A percentile compares a stretch with the other conserved stretches of the same genome.
phyloP scores from a whole-genome alignment of 768 basidiomycete species.

The Pulveroboletus frians region DNA sequence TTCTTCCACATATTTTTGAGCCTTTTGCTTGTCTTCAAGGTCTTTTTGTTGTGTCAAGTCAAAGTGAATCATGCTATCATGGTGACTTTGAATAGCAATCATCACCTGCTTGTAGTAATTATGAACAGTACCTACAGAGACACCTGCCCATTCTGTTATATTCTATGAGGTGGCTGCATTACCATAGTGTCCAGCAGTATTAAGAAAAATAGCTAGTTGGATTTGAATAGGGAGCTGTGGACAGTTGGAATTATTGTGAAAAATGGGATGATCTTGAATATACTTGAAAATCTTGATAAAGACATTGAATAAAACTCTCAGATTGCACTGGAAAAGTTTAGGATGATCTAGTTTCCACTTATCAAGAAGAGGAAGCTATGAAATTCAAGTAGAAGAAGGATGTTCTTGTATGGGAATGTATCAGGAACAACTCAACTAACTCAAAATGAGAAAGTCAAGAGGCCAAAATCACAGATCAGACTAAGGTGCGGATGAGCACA shows the following conservation, averaged over 20 bases:
- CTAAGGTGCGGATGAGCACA: too few relatives aligned
- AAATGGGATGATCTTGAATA: not conserved
- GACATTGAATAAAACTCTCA: not conserved
- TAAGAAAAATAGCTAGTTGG: too few relatives aligned
- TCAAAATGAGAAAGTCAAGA: too few relatives aligned
- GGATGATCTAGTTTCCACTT: not conserved
- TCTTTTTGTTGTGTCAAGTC: not conserved
- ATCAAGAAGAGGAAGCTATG: not conserved
- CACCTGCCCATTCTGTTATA: slow-evolving; percentile 18
- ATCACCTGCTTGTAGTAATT: slow-evolving; percentile 17
- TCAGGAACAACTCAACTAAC: too few relatives aligned
- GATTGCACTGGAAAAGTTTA: not conserved
- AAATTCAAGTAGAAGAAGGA: not conserved
- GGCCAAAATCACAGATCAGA: too few relatives aligned
- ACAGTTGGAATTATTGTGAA: not conserved
- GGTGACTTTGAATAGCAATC: slow-evolving; percentile 9
- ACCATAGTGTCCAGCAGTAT: too few relatives aligned
- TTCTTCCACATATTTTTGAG: not conserved
- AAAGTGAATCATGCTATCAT: slow-evolving; percentile 6
- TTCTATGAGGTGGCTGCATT: slow-evolving; percentile 9
- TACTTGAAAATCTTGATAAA: not conserved
- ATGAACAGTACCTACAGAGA: slow-evolving; percentile 14
- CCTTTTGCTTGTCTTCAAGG: not conserved
- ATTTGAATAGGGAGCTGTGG: slow-evolving; percentile 16
- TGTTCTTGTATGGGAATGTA: too few relatives aligned